Evolutionary conservation across 208 protist genomes (phyloP).

Genomic region (Spongospora subterranea): DNA sequence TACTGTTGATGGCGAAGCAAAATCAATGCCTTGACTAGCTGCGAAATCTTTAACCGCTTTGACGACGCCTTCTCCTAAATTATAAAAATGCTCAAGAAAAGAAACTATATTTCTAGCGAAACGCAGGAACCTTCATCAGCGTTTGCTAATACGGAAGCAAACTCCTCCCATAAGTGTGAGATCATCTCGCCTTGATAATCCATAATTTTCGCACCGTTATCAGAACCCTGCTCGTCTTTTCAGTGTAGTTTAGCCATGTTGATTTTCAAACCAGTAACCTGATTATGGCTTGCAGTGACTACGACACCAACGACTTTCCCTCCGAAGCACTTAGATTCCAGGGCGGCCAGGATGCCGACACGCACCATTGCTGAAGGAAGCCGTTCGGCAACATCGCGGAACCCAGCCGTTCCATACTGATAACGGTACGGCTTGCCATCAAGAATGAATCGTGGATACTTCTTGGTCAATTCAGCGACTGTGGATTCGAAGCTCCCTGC

Average conservation of each 20-base stretch:
- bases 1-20: not conserved
- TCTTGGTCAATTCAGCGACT: not conserved
- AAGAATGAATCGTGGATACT: not conserved
- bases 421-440: not conserved
- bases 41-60: constrained; percentile 43
- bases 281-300: constrained; percentile 40
- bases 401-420: constrained; percentile 32
- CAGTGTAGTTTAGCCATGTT: not conserved
- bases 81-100: not conserved
- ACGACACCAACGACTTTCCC: constrained; percentile 20
- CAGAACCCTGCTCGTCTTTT: not conserved
- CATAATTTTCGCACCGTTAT: constrained; percentile 47
- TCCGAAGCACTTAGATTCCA: constrained; percentile 13
- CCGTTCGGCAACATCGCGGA: constrained; percentile 32
- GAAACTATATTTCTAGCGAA: not conserved
- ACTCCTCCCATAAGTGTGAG: constrained; percentile 26
- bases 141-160: not conserved
- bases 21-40: constrained; percentile 6
- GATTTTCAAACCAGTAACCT: not conserved
- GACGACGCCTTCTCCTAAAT: constrained; percentile 25
- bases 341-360: constrained; percentile 25
- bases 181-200: constrained; percentile 50
- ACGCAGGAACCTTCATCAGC: not conserved
- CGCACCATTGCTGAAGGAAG: constrained; percentile 37
- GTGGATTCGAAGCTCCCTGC: not conserved